These are phyloP conservation scores for Pachysandra terminalis DNA, from an alignment of 164 flowering plant genomes.

Conservation along the genomic window DNA sequence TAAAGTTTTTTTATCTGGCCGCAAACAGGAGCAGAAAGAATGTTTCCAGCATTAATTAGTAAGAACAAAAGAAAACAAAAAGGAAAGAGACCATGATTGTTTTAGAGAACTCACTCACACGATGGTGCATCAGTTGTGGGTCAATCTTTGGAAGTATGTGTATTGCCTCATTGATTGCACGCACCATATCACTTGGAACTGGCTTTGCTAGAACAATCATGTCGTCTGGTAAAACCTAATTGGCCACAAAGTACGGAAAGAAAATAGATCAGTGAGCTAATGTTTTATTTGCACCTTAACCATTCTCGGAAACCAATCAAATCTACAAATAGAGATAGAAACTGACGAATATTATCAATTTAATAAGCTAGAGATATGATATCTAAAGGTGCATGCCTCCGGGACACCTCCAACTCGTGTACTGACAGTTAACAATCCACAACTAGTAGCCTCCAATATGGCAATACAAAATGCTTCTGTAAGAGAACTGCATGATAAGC, in stretches of 20 bases:
- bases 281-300: background rate
- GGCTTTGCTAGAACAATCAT: constrained; percentile 95
- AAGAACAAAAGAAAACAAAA: background rate
- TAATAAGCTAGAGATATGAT: constrained; percentile 3
- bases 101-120: constrained; percentile 46
- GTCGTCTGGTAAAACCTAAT: constrained; percentile 92
- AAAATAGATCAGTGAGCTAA: background rate
- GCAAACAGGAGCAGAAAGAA: constrained; percentile 5
- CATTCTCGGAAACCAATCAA: background rate
- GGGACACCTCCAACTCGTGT: constrained; percentile 99
- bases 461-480: constrained; percentile 99
- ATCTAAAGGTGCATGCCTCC: constrained; percentile 49
- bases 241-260: background rate
- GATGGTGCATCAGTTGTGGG: constrained; percentile 85
- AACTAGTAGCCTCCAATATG: constrained; percentile 97
- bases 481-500: constrained; percentile 54
- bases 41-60: background rate
- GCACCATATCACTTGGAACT: constrained; percentile 86
- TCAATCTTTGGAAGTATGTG: constrained; percentile 78
- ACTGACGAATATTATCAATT: background rate
- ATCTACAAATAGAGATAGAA: background rate
- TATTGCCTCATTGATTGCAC: constrained; percentile 74
- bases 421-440: constrained; percentile 96
- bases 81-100: background rate
- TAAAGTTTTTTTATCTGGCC: constrained; percentile 79